Conservation (phyloP, 2,329 filamentous ascomycete species). For the Parafenestella ontariensis region DNA sequence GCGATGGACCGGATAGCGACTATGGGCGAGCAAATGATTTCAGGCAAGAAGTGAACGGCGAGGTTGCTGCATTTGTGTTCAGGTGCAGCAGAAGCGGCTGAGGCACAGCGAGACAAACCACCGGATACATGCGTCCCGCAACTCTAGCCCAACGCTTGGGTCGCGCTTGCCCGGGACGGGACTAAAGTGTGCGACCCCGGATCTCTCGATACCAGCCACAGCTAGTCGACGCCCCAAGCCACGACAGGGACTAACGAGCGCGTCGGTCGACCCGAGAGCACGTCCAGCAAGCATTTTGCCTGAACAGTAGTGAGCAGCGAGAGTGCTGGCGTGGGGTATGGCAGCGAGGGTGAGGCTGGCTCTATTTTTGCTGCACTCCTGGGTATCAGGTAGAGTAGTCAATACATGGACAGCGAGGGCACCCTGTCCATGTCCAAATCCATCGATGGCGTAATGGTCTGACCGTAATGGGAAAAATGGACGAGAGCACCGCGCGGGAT, state of each 20-base stretch:
- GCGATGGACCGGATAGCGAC: slow-evolving; percentile 15
- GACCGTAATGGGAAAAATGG: slow-evolving; percentile 8
- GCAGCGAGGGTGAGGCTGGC: slow-evolving; percentile 2
- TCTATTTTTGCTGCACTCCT: slow-evolving; percentile 7
- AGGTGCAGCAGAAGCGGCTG: slow-evolving; percentile 18
- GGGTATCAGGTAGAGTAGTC: slow-evolving; percentile 28
- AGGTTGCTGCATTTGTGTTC: slow-evolving; percentile 30
- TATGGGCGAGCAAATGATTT: slow-evolving; percentile 12
- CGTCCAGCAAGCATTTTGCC: slow-evolving; percentile 1
- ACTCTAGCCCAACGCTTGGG: slow-evolving; percentile 19
- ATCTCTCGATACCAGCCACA: slow-evolving; percentile 25
- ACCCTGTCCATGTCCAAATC: neutral
- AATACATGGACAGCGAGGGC: neutral
- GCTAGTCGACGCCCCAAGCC: slow-evolving; percentile 14
- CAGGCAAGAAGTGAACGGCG: slow-evolving; percentile 26
- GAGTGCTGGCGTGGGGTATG: too few species aligned
- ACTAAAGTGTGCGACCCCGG: slow-evolving; percentile 11
- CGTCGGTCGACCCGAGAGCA: slow-evolving; percentile 14
- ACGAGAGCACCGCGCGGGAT: slow-evolving; percentile 1
- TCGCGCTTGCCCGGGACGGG: neutral
- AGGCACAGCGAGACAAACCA: slow-evolving; percentile 22
- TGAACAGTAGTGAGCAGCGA: neutral
- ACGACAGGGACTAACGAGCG: slow-evolving; percentile 16
- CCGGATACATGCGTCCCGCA: slow-evolving; percentile 29
- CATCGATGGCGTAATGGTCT: slow-evolving; percentile 16